These are phyloP conservation scores for Leccinum truebloodii DNA, from an alignment of 768 basidiomycete genomes.

Conservation along the genomic window DNA sequence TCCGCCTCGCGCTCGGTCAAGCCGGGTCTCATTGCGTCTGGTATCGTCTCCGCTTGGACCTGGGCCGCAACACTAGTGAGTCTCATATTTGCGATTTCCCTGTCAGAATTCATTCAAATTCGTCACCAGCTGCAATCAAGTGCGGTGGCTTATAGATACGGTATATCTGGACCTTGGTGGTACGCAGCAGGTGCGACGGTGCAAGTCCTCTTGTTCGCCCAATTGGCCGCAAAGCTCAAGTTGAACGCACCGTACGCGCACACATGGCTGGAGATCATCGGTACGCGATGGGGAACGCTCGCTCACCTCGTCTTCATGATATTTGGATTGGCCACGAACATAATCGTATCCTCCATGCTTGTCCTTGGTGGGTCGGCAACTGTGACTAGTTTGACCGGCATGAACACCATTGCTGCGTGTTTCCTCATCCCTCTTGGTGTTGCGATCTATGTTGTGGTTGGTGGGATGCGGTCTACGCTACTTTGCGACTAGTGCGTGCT, in stretches of 20 bases:
- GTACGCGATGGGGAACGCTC: constrained; percentile 71
- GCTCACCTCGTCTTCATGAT: constrained; percentile 88
- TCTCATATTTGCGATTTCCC: constrained; percentile 1
- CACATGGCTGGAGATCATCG: constrained; percentile 88
- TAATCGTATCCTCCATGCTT: constrained; percentile 88
- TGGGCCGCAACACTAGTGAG: constrained; percentile 74
- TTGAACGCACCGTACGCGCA: constrained; percentile 86
- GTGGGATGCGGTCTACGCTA: constrained; percentile 84
- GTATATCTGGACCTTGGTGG: constrained; percentile 87
- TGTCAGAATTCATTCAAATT: not conserved
- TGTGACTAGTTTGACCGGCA: constrained; percentile 84
- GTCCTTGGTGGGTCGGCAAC: constrained; percentile 84
- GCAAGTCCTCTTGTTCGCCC: constrained; percentile 87
- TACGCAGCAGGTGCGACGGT: constrained; percentile 89
- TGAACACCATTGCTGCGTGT: constrained; percentile 87
- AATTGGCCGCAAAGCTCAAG: constrained; percentile 91
- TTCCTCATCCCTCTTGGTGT: constrained; percentile 91
- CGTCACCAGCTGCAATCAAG: constrained; percentile 66
- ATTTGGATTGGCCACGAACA: constrained; percentile 90
- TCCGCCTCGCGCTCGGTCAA: constrained; percentile 83
- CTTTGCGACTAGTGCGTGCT: constrained; percentile 80
- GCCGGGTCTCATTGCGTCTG: constrained; percentile 89
- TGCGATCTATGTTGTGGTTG: constrained; percentile 83
- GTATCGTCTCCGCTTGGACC: constrained; percentile 95
- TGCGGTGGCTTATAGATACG: constrained; percentile 84